Percentiles rank a stretch among this genome's conserved stretches.
Evolutionary conservation across 2,329 filamentous ascomycete species (phyloP).

Genomic region (Sclerotinia minor): DNA sequence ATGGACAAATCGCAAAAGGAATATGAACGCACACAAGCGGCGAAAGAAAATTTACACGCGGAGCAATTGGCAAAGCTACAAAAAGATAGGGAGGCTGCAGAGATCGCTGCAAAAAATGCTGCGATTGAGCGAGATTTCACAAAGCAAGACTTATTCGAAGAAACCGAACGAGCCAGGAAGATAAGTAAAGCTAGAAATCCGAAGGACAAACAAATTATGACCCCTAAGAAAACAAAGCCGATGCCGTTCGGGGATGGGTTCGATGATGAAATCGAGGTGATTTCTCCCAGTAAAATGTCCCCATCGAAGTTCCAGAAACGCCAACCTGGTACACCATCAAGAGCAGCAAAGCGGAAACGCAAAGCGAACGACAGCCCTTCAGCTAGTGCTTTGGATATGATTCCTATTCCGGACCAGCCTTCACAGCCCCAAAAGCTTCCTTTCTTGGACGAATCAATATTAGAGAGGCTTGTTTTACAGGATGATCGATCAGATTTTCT

Average conservation of each 20-base stretch:
- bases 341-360: constrained; percentile 66
- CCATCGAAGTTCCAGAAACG: constrained; percentile 47
- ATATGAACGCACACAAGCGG: constrained; percentile 61
- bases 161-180: constrained; percentile 44
- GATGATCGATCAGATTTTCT: constrained; percentile 47
- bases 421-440: constrained; percentile 20
- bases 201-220: constrained; percentile 51
- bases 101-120: constrained; percentile 63
- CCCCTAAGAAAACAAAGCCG: constrained; percentile 57
- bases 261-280: constrained; percentile 55
- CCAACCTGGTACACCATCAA: constrained; percentile 58
- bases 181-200: constrained; percentile 48
- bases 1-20: constrained; percentile 61
- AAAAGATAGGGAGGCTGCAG: constrained; percentile 62
- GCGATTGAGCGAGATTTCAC: constrained; percentile 72
- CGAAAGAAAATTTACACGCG: constrained; percentile 61
- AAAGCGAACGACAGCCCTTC: constrained; percentile 63
- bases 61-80: constrained; percentile 66
- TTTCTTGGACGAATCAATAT: constrained; percentile 40
- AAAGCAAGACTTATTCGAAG: constrained; percentile 69
- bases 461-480: constrained; percentile 44
- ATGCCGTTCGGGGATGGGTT: constrained; percentile 73
- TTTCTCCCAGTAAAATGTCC: constrained; percentile 51
- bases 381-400: constrained; percentile 52
- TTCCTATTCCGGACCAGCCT: constrained; percentile 31